phyloP scores from a whole-genome alignment of 495 filamentous ascomycete species.

The Penicillium argentinense region DNA sequence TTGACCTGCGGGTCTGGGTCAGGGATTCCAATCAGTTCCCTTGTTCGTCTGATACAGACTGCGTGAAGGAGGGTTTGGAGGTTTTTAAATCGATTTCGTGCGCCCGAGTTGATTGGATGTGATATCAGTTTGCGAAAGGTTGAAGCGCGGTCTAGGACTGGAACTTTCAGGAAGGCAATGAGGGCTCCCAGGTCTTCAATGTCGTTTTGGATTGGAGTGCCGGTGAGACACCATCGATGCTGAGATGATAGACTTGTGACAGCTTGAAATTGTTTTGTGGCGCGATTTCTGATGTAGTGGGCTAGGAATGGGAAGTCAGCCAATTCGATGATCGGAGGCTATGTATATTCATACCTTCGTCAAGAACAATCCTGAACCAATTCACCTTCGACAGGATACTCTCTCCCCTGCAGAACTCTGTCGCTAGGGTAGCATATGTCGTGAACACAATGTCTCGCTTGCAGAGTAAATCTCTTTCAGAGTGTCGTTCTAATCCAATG shows the following conservation, averaged over 20 bases:
- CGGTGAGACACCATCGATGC: slow-evolving; percentile 4
- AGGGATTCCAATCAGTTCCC: not conserved
- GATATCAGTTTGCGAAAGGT: slow-evolving; percentile 5
- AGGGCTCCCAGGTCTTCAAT: slow-evolving; percentile 4
- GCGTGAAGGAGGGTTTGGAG: not conserved
- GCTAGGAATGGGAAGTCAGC: too few relatives aligned
- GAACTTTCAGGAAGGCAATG: not conserved
- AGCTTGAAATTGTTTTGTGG: slow-evolving; percentile 6
- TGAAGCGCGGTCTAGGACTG: not conserved
- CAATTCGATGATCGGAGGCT: too few relatives aligned
- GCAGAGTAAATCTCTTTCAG: not conserved
- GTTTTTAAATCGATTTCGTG: not conserved
- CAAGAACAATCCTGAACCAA: not conserved
- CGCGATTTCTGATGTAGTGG: slow-evolving; percentile 1
- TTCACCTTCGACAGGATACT: not conserved
- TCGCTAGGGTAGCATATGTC: not conserved
- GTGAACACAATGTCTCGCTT: not conserved
- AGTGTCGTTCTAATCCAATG: not conserved
- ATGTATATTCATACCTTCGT: not conserved
- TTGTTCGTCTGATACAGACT: not conserved
- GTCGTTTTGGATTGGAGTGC: slow-evolving; percentile 5
- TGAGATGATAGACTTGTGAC: not conserved
- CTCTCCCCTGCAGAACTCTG: not conserved
- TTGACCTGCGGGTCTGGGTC: not conserved
- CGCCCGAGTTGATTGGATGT: not conserved